Conservation (phyloP, 305 asterid genomes). For the Ruellia speciosa region DNA sequence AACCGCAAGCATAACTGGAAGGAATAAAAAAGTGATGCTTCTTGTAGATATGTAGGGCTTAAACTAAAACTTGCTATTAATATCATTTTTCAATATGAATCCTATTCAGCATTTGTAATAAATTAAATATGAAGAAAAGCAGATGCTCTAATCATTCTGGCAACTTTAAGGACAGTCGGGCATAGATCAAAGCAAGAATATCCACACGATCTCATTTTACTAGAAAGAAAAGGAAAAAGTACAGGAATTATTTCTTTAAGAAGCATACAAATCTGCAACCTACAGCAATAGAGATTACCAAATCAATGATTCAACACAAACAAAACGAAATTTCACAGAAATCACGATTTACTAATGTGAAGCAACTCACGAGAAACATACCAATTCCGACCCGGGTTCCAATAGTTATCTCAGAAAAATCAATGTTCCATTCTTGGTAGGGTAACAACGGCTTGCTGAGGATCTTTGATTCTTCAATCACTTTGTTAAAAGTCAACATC, state of each 20-base stretch:
- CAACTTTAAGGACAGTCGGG: background rate
- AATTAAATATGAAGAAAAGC: too few species aligned
- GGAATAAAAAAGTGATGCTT: background rate
- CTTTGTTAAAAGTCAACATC: slow-evolving; percentile 54
- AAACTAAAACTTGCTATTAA: background rate
- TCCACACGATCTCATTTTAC: background rate
- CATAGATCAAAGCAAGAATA: background rate
- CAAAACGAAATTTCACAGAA: slow-evolving; percentile 7
- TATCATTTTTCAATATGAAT: background rate
- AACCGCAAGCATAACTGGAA: background rate
- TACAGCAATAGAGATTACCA: background rate
- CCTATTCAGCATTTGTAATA: background rate
- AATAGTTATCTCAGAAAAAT: slow-evolving; percentile 65
- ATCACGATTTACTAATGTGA: slow-evolving; percentile 17
- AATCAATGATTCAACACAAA: slow-evolving; percentile 2
- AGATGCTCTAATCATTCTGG: too few species aligned
- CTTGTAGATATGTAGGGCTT: background rate
- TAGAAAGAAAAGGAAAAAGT: too few species aligned
- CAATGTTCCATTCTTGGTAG: slow-evolving; percentile 77
- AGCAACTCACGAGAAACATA: slow-evolving; percentile 27
- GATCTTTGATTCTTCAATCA: slow-evolving; percentile 69
- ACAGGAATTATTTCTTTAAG: too few species aligned
- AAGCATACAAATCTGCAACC: too few species aligned
- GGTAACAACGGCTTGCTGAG: slow-evolving; percentile 70
- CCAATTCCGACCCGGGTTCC: slow-evolving; percentile 92